Base-by-base conservation (phyloP, 371 early-diverging fungal genomes). In the Mucor circinelloides region DNA sequence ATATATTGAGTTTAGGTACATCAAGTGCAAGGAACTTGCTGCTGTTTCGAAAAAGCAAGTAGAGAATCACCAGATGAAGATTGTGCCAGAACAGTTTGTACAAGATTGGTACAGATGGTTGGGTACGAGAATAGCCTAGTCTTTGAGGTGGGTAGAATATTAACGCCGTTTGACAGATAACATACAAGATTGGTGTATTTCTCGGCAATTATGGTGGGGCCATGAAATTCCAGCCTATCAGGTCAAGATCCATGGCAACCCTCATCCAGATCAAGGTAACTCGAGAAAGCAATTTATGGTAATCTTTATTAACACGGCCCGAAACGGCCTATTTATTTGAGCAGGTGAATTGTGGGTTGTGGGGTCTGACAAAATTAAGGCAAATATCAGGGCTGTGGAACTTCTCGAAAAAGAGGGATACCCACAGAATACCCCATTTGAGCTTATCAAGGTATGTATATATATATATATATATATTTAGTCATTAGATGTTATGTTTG, bases 151-250 rank as follows among this genome's bases (percentile, higher is more conserved):
- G 27, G 31, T 50, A 55, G 48, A 52, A 48, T 56, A 10, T 30
- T 57, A 59, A 68, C 27, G 44, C 60, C 52, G 38, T 28, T 60
- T 64, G 19, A 65, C 64, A 78, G 93, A 92, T 61, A 95, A 94
- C 69, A 93, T 94, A 55, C 93, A 96, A 73, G 99, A 99, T 78
- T 99, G 99, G 99, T 99, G 98, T 68, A 91, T 98, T 36, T 98
- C 98, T 10, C 88, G 99, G 54, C 99, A 99, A 79, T 79, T 99
- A 55, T 99, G 99, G 99, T 99, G 99, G 99, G 99, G 99, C 17
- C 99, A 99, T 74, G 89, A 94, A 56, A 93, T 99, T 64, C 99
- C 99, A n/a, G 98, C 99, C 2, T 99, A 98, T 81, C 87, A 85
- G 31, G 78, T 97, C 52, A 73, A 74, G 36, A 77, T 92, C 58